Evolutionary conservation across 805 yeast genomes (phyloP), one percentile per base, ranked within the genome.

Genomic region (Monosporozyma aerobia): DNA sequence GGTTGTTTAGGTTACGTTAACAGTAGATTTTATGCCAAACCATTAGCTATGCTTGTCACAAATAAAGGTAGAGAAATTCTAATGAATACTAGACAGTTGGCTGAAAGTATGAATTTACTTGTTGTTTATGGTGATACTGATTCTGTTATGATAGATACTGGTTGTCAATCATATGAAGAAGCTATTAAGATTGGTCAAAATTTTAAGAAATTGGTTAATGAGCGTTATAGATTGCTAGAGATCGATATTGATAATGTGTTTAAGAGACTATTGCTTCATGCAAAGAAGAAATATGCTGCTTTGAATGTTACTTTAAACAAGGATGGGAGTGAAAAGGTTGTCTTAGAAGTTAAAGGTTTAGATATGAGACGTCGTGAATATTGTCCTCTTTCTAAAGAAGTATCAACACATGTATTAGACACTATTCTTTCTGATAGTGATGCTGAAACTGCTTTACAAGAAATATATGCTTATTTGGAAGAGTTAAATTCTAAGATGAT

Each of bases 61-160:
- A 85, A 83, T 61, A 88, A 90, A 69, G 99, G 99, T 63, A 80
- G 99, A 73, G 98, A 94, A 68, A 89, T 90, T 67, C 78, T 94
- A 63, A 85, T 83, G 84, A 92, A 87, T 62, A 92, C 99, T 0
- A 80, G 95, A 67, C 95, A 87, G 62, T 74, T 94, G 55, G 99
- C 98, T 0, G 98, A 92, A 67, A 77, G 83, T 52, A 75, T 86
- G 61, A 85, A 85, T 0, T 75, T 94, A 54, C 75, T 88, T 52
- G 98, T 95, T 48, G 88, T 94, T 13, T 94, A 94, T 64, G 99
- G 99, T 76, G 99, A 94, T 73, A 94, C 99, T 0, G 99, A 94
- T 74, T 94, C 99, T 37, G 97, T 94, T 51, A 94, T 94, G 99
- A 89, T 94, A 66, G 95, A 92, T 68, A 89, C 98, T 3, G 90